Base-by-base conservation (phyloP, 192 early-diverging fungal genomes). In the Backusella westeae region DNA sequence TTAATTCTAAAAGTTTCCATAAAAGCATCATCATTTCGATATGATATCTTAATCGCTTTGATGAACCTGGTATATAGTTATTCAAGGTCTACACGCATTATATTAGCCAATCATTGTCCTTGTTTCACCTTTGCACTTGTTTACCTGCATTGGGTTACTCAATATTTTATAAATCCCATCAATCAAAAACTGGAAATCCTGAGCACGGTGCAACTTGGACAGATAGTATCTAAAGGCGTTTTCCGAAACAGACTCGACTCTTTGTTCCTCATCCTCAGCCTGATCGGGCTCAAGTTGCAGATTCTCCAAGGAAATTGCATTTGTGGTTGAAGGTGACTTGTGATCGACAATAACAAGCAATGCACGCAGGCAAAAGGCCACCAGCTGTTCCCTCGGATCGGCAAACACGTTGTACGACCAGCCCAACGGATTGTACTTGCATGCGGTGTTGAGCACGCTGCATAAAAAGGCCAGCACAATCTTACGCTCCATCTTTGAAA, bases 161-260 rank as follows among this genome's bases (percentile, higher is more conserved):
- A 98, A 75, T 35, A 96, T 90, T 10, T 94, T 87, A 29, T 88
- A 86, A 44, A 98, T 87, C 32, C 92, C 93, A 82, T 87, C 88
- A 72, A 90, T 84, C 3, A 98, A 79, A 70, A 96, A 92, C 68
- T 91, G 88, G 73, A 98, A 96, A 75, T 98, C 96, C 38, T 94
- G 92, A 14, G 87, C 77, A 21, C 93, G 89, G 81, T 97, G 92
- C 9, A 98, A 80, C 74, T 96, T 94, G 34, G 93, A 87, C 1
- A 93, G 70, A 81, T 94, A 97, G 70, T 91, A 89, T 9, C 89
- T 72, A 80, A 96, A 98, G 39, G 91, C 86, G 76, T 96, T 95
- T 36, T 91, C 89, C 3, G 70, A 52, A 17, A 67, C 67, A 59
- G 41, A 17, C 26, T 68, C 65, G 2, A 36, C 35, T 1, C 53